Evolutionary conservation across 2,329 filamentous ascomycete genomes (phyloP).

Genomic region (Aphanoascus verrucosus): DNA sequence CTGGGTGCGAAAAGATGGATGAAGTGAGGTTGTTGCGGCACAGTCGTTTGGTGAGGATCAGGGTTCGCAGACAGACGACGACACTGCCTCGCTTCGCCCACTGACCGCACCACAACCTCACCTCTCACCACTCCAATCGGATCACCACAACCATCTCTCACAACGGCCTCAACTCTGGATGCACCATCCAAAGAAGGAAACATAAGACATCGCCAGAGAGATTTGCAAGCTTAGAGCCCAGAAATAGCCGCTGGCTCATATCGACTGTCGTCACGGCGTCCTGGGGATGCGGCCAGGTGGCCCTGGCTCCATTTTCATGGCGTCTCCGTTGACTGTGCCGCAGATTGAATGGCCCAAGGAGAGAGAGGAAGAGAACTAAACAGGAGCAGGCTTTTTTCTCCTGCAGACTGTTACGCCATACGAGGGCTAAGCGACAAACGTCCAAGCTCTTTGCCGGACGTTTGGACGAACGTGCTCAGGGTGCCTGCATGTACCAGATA

Average conservation of each 20-base stretch:
- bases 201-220: background rate
- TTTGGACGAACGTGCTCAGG: background rate
- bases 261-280: background rate
- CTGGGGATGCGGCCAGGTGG: background rate
- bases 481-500: background rate
- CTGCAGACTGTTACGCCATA: background rate
- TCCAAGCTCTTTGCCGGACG: background rate
- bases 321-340: slow-evolving; percentile 4
- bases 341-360: background rate
- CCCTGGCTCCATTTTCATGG: background rate
- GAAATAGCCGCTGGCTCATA: background rate
- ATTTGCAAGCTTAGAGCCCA: background rate
- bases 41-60: background rate
- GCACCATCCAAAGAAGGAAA: background rate
- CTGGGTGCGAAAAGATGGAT: background rate
- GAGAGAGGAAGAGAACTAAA: background rate
- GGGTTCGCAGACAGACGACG: too few species aligned
- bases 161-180: background rate
- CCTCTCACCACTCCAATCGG: background rate
- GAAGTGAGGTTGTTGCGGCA: slow-evolving; percentile 2
- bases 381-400: background rate
- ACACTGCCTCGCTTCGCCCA: slow-evolving; percentile 2
- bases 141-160: background rate
- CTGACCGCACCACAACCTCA: slow-evolving; percentile 4
- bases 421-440: background rate